These are phyloP conservation scores for Rhypophila decipiens DNA, from an alignment of 495 filamentous ascomycete genomes.

Conservation along the genomic window DNA sequence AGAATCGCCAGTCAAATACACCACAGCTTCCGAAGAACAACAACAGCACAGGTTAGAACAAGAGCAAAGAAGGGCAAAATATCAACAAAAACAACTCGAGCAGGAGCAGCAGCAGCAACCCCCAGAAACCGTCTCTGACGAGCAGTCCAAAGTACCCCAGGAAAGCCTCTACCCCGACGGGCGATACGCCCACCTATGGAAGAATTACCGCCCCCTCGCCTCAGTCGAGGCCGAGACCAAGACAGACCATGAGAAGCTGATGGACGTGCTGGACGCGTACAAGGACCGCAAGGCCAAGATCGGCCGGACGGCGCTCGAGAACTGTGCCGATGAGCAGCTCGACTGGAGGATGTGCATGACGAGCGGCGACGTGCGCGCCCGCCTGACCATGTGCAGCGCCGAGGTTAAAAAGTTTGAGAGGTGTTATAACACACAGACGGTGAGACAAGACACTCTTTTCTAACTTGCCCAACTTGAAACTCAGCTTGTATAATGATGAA, in stretches of 20 bases:
- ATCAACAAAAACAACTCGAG: background rate
- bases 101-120: constrained; percentile 1
- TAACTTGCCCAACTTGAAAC: background rate
- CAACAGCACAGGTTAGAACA: constrained; percentile 6
- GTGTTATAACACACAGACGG: constrained; percentile 78
- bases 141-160: constrained; percentile 18
- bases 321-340: constrained; percentile 81
- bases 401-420: constrained; percentile 65
- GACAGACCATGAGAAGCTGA: constrained; percentile 65
- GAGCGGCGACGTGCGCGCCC: constrained; percentile 51
- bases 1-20: constrained; percentile 74
- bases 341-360: constrained; percentile 70
- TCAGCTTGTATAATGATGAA: background rate
- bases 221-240: constrained; percentile 57
- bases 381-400: constrained; percentile 65
- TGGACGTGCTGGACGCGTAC: constrained; percentile 71
- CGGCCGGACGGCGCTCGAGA: constrained; percentile 80
- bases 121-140: background rate
- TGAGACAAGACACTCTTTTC: constrained; percentile 34
- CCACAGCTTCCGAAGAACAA: constrained; percentile 17
- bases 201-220: constrained; percentile 65
- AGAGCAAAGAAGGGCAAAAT: too few relatives aligned
- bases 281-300: constrained; percentile 75
- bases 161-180: constrained; percentile 59
- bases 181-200: constrained; percentile 92